Base-by-base conservation (phyloP, 2,329 filamentous ascomycete genomes). In the Simplicillium sp. region DNA sequence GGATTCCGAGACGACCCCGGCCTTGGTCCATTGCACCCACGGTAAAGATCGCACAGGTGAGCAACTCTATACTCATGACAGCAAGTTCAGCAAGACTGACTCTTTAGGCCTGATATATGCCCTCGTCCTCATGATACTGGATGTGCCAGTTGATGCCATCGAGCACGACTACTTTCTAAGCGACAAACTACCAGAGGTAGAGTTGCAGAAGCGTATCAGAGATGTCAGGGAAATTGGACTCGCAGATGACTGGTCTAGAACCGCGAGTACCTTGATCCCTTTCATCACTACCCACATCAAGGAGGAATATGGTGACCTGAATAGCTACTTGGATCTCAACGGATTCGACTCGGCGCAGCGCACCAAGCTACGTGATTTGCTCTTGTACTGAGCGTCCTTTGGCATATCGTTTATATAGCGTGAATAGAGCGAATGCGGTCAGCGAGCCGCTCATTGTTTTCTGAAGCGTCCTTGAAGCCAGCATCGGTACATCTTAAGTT, bases 401-500 rank as follows among this genome's bases (percentile, higher is more conserved):
- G 20, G 9, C 20, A 25, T 25, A 25, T 25, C 20, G 5, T 9
- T 6, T 25, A 25, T 25, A 25, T 25, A 25, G 5, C 20, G 20
- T 25, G 20, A 25, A 25, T 25, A 6, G 20, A 25, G 20, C 20
- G 20, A 25, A 25, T 25, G 20, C 20, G 20, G 20, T 25, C 20
- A 25, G 20, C 20, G 20, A 25, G 9, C 20, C 20, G 20, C 20
- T 25, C 20, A 25, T 25, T 25, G 71, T 65, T 89, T 90, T 54
- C 72, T 77, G 60, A 92, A 94, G 4, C 80, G 77, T 25, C 84
- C 87, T 62, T 94, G 87, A 59, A 94, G 77, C 88, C 92, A 98
- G 68, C 90, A 97, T 46, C 92, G 80, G 63, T 97, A 97, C 92
- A 98, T 98, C 66, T 97, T 98, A 37, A 95, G 70, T 64, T 88